These are phyloP conservation scores for Melampsora larici-populina DNA, from an alignment of 1,284 basidiomycete species.

Conservation along the genomic window DNA sequence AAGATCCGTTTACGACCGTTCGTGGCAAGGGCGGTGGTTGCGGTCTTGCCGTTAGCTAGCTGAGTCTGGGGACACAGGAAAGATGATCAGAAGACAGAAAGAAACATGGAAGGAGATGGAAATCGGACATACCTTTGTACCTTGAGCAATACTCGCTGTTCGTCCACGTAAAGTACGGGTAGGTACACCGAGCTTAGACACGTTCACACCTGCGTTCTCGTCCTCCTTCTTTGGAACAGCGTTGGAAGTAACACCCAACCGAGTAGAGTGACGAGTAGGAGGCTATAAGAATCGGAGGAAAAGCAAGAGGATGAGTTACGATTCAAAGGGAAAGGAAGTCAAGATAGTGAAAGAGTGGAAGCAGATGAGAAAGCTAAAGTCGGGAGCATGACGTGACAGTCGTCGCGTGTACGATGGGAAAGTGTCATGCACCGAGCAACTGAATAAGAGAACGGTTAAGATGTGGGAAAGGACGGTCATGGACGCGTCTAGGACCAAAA, in stretches of 20 bases:
- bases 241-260: conserved; percentile 9
- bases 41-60: not conserved
- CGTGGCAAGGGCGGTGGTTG: conserved; percentile 8
- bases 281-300: conserved; percentile 9
- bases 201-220: conserved; percentile 21
- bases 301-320: not conserved
- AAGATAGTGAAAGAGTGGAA: not conserved
- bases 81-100: not conserved
- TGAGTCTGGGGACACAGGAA: not conserved
- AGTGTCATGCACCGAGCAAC: not conserved
- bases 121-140: conserved; percentile 15
- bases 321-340: not conserved
- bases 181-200: not conserved
- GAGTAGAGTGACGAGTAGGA: conserved; percentile 40
- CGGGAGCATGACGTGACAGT: not conserved
- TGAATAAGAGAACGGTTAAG: not conserved
- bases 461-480: not conserved
- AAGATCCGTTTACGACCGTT: conserved; percentile 34
- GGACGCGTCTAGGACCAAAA: not conserved
- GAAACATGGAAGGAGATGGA: not conserved
- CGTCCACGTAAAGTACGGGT: conserved; percentile 16
- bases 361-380: not conserved
- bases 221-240: conserved; percentile 30
- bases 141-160: not conserved
- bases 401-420: not conserved